Evolutionary conservation across 257 asterid genomes (phyloP).

Genomic region (Solanum sparsipilum): DNA sequence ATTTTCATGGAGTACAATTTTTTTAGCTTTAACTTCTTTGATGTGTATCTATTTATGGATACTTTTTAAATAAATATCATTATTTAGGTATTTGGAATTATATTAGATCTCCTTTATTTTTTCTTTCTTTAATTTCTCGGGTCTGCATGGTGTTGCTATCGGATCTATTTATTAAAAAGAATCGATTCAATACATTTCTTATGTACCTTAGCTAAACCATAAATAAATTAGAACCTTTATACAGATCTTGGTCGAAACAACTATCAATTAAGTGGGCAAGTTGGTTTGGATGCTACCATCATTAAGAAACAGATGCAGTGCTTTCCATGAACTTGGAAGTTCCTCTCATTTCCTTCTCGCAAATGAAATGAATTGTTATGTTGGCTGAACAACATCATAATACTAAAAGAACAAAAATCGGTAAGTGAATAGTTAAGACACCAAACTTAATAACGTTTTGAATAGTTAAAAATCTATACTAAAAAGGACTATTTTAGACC

Average conservation of each 20-base stretch:
- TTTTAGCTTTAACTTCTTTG: background rate
- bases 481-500: too few species aligned
- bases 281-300: background rate
- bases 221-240: background rate
- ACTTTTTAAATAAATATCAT: background rate
- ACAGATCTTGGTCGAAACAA: background rate
- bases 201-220: too few species aligned
- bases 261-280: background rate
- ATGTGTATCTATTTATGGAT: background rate
- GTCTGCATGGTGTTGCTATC: background rate
- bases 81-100: background rate
- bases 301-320: background rate
- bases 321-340: background rate
- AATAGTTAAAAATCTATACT: too few species aligned
- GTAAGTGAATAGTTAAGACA: fast-evolving
- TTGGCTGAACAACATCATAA: background rate
- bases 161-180: background rate
- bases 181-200: background rate
- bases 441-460: too few species aligned
- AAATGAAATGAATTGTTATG: background rate
- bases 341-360: background rate
- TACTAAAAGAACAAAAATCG: background rate
- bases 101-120: background rate
- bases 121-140: too few species aligned
- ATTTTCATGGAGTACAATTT: background rate